Evolutionary conservation across 2,329 filamentous ascomycete genomes (phyloP).

Genomic region (Helotiales sp.): DNA sequence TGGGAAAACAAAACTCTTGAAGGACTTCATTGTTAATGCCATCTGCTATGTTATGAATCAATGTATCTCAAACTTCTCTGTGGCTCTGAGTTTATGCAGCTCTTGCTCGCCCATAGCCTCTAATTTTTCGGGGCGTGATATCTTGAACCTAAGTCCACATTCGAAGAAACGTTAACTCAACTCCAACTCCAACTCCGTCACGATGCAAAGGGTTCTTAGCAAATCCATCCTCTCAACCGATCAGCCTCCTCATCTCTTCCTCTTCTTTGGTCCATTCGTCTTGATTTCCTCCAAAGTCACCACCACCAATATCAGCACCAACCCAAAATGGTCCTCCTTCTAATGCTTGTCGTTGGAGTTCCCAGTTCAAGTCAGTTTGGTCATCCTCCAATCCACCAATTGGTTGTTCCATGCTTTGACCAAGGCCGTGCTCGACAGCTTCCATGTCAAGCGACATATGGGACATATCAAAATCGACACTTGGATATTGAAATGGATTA

Average conservation of each 20-base stretch:
- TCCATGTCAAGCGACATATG: background rate
- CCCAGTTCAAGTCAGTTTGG: constrained; percentile 37
- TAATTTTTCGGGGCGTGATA: background rate
- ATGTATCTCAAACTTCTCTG: background rate
- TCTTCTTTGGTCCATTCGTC: constrained; percentile 36
- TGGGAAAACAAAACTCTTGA: no score
- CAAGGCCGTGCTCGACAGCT: background rate
- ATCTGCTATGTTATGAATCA: background rate
- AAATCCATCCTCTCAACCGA: constrained; percentile 27
- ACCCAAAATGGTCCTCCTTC: constrained; percentile 40
- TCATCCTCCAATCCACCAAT: constrained; percentile 8
- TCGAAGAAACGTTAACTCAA: constrained; percentile 1
- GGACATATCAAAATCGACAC: background rate
- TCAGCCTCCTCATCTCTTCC: constrained; percentile 40
- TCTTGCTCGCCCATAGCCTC: constrained; percentile 7
- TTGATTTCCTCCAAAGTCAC: constrained; percentile 10
- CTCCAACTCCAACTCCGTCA: background rate
- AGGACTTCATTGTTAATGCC: background rate
- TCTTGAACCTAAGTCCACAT: background rate
- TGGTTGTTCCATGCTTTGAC: background rate
- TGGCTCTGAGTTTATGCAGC: constrained; percentile 12
- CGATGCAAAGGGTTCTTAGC: background rate
- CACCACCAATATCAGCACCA: constrained; percentile 32
- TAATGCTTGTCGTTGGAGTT: constrained; percentile 33
- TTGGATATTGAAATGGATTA: background rate